Conservation (phyloP, 371 early-diverging fungal genomes). For the Actinomortierella wolfii region DNA sequence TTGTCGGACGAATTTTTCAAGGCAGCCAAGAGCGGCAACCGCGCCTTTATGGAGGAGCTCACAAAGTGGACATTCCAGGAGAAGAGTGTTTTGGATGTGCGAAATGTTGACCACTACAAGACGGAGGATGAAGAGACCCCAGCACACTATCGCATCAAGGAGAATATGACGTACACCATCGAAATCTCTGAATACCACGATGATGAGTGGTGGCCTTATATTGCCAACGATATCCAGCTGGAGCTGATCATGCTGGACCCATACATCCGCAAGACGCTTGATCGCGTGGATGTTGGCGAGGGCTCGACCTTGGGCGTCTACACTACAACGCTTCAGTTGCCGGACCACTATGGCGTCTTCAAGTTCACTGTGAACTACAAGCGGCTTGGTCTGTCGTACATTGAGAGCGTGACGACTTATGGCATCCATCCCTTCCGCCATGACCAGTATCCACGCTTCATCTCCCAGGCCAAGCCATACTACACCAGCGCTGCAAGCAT, state of each 20-base stretch:
- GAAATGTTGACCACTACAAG: constrained; percentile 70
- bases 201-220: constrained; percentile 83
- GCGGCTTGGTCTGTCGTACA: constrained; percentile 76
- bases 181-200: constrained; percentile 78
- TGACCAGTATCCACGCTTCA: constrained; percentile 93
- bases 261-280: constrained; percentile 85
- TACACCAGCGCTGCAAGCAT: constrained; percentile 87
- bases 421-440: constrained; percentile 91
- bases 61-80: constrained; percentile 93
- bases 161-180: constrained; percentile 82
- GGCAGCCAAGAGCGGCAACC: constrained; percentile 66
- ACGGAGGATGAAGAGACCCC: constrained; percentile 64
- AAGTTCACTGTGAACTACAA: constrained; percentile 93
- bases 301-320: constrained; percentile 43
- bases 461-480: constrained; percentile 91
- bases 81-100: constrained; percentile 81
- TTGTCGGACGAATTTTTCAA: constrained; percentile 66
- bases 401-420: constrained; percentile 77
- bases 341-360: constrained; percentile 96
- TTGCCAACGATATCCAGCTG: constrained; percentile 80
- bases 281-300: constrained; percentile 45
- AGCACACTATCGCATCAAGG: constrained; percentile 87
- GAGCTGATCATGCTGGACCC: constrained; percentile 97
- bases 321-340: constrained; percentile 70
- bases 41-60: constrained; percentile 71